These are phyloP conservation scores for Chaetomium olivaceum DNA, from an alignment of 2,329 filamentous ascomycete genomes.

Conservation along the genomic window DNA sequence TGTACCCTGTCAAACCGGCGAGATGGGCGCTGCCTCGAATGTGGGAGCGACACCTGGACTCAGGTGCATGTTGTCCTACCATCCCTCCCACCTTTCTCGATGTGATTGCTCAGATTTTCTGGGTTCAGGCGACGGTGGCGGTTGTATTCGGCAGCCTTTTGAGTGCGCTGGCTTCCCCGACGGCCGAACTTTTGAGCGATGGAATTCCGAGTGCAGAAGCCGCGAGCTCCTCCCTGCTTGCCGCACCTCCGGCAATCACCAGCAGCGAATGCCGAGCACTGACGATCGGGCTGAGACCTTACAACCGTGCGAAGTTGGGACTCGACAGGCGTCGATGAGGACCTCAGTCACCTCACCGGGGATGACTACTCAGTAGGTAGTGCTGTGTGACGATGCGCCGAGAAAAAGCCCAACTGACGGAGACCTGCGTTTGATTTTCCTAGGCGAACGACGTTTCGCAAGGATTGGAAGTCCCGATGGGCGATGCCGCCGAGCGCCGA, in stretches of 20 bases:
- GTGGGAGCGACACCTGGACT: neutral
- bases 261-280: neutral
- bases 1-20: constrained; percentile 5
- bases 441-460: neutral
- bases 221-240: neutral
- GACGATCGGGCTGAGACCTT: neutral
- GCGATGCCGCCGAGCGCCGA: neutral
- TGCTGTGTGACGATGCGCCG: neutral
- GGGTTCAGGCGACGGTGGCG: neutral
- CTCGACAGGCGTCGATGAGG: neutral
- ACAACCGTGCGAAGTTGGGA: neutral
- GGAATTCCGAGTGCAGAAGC: neutral
- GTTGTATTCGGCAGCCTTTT: neutral
- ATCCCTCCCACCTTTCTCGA: neutral
- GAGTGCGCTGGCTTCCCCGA: neutral
- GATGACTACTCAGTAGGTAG: neutral
- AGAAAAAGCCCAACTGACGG: neutral
- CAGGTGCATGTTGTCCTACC: constrained; percentile 4
- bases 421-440: neutral
- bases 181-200: neutral
- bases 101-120: constrained; percentile 1
- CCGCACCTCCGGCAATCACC: neutral
- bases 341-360: neutral
- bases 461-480: neutral
- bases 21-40: neutral